Evolutionary conservation across 768 basidiomycete genomes (phyloP), one percentile per base, ranked within the genome.

Genomic region (Pulveroboletus sp.): DNA sequence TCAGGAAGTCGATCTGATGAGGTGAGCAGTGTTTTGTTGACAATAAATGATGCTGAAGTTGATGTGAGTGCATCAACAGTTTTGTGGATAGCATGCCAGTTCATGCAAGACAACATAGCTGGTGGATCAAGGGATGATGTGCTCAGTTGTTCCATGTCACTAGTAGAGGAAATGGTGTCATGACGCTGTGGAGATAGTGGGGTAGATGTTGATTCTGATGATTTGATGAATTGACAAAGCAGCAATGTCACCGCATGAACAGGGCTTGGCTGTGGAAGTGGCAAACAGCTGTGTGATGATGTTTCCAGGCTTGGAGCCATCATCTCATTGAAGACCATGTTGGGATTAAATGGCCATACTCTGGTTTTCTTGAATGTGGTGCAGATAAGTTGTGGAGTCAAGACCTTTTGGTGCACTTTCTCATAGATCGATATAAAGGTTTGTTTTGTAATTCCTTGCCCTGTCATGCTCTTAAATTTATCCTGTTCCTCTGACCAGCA

Each of bases 11-110:
- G 31, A 31, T 45, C 1, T 14, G 22, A n/a, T 3, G 49, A 47
- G 22, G 49, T 47, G 23, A 55, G 34, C 8, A 41, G 53, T 9
- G 40, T 43, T 6, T 39, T 19, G 22, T 34, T 4, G 6, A 56
- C 39, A 4, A 56, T 47, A 31, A 53, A 56, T 26, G 32, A 34
- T 1, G 36, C 51, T 19, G 55, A 56, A 29, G 48, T 56, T 13
- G 43, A 38, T 38, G 6, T 31, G 2, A 56, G 55, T 19, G 8
- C 17, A 26, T 26, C 7, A 1, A 17, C 30, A 5, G 39, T 22
- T 7, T 32, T 23, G 16, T 14, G 31, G 1, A 24, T 17, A 9
- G 40, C 22, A 42, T 36, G 35, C 17, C 19, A 20, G 14, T 14
- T 34, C 32, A 34, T 34, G 32, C n/a, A 16, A 34, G 32, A 12